Evolutionary conservation across 2,329 filamentous ascomycete genomes (phyloP).

Genomic region (Fusarium palustre): DNA sequence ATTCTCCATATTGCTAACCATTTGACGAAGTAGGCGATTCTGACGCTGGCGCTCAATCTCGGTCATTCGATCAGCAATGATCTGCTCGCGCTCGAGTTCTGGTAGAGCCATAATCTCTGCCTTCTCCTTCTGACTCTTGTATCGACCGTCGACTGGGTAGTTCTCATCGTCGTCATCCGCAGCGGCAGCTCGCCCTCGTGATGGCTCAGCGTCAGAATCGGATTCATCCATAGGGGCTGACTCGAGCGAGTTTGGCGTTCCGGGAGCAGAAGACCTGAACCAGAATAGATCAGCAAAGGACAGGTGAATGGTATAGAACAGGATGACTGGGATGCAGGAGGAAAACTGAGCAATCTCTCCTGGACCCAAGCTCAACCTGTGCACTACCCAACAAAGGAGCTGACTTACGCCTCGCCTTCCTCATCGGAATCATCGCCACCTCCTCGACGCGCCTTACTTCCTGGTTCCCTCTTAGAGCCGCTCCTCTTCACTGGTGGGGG

Average conservation of each 20-base stretch:
- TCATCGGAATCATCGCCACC: conserved; percentile 65
- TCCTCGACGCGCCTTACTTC: conserved; percentile 63
- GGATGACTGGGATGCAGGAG: not conserved
- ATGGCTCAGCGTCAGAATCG: conserved; percentile 70
- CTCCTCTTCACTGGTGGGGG: conserved; percentile 56
- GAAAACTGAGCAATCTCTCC: not conserved
- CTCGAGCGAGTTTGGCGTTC: conserved; percentile 78
- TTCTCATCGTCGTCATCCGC: conserved; percentile 71
- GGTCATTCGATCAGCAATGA: conserved; percentile 87
- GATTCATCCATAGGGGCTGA: conserved; percentile 93
- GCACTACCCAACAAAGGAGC: conserved; percentile 9
- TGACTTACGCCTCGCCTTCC: conserved; percentile 66
- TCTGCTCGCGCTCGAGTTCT: conserved; percentile 90
- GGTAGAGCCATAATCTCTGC: conserved; percentile 84
- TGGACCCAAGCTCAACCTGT: not conserved
- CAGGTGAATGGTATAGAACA: not conserved
- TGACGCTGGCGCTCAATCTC: conserved; percentile 86
- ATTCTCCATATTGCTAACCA: conserved; percentile 75
- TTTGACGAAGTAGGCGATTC: conserved; percentile 82
- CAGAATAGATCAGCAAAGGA: conserved; percentile 26
- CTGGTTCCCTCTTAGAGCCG: conserved; percentile 48
- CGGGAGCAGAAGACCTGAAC: conserved; percentile 74
- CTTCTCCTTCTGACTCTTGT: conserved; percentile 79
- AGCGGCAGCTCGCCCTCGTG: conserved; percentile 55
- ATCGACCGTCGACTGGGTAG: conserved; percentile 91